Conservation (phyloP, 202 grass and related monocot genomes). For the Hordeum pubiflorum region DNA sequence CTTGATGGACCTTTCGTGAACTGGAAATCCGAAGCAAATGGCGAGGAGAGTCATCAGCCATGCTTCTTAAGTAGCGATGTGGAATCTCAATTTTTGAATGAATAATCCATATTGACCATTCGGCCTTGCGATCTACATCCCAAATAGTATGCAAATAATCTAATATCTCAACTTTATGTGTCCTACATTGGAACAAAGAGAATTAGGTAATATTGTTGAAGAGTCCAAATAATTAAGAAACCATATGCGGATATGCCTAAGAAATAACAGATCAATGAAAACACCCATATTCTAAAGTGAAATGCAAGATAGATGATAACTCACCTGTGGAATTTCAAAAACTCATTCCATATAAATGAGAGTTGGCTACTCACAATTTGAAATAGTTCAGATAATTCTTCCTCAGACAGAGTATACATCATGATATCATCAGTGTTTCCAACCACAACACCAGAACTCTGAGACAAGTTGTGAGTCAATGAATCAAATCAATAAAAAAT, state of each 20-base stretch:
- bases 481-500: constrained; percentile 9
- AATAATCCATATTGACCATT: constrained; percentile 93
- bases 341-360: constrained; percentile 78
- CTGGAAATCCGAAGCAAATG: constrained; percentile 52
- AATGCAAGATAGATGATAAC: constrained; percentile 2
- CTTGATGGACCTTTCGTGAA: constrained; percentile 45
- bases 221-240: not conserved
- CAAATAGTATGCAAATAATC: constrained; percentile 65
- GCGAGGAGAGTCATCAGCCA: constrained; percentile 44
- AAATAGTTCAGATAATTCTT: constrained; percentile 63
- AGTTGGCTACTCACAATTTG: constrained; percentile 60
- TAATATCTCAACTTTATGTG: constrained; percentile 63
- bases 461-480: constrained; percentile 28
- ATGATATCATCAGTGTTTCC: constrained; percentile 48
- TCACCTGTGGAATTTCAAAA: constrained; percentile 82
- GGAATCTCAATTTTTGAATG: constrained; percentile 86
- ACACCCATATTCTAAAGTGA: not conserved
- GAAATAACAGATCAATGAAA: not conserved
- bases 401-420: constrained; percentile 62
- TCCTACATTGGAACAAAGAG: constrained; percentile 47
- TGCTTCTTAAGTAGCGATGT: constrained; percentile 55
- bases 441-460: constrained; percentile 50
- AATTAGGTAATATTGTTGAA: too few relatives aligned
- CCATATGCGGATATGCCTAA: too few relatives aligned
- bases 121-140: constrained; percentile 58